Evolutionary conservation across 78 protist genomes (phyloP).

Genomic region (Isochrysis galbana): DNA sequence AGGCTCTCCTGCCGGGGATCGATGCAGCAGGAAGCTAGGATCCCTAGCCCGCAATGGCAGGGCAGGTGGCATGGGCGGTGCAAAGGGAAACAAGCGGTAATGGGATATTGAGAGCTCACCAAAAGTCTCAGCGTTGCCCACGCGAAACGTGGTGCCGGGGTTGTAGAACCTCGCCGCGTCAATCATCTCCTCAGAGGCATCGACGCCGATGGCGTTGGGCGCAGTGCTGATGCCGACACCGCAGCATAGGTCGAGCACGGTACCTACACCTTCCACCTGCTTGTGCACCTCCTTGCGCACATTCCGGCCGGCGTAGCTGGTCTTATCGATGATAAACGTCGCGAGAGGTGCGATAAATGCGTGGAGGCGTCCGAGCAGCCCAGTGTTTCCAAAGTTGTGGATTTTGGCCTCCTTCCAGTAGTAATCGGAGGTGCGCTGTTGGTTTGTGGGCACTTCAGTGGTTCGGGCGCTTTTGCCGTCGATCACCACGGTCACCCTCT

Average conservation of each 20-base stretch:
- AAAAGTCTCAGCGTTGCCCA: not conserved
- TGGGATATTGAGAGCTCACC: no score
- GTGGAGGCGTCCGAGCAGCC: not conserved
- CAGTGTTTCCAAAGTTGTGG: not conserved
- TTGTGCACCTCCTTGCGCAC: not conserved
- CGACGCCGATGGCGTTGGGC: not conserved
- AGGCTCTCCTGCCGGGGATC: not conserved
- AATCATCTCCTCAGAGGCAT: not conserved
- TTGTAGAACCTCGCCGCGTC: not conserved
- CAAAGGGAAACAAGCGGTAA: no score
- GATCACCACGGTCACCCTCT: no score
- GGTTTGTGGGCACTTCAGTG: no score
- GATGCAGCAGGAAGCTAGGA: not conserved
- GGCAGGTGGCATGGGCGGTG: no score
- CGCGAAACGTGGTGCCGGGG: not conserved
- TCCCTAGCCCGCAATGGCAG: not conserved
- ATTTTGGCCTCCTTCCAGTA: not conserved
- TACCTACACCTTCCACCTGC: not conserved
- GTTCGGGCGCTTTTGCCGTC: no score
- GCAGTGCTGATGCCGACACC: not conserved
- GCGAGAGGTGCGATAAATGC: not conserved
- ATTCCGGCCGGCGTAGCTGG: not conserved
- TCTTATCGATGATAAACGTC: not conserved
- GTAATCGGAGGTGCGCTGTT: no score
- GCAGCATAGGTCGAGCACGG: conserved; percentile 11